Evolutionary conservation across 2,329 filamentous ascomycete genomes (phyloP), one percentile per base, ranked within the genome.

Genomic region (Ophiostoma sp.): DNA sequence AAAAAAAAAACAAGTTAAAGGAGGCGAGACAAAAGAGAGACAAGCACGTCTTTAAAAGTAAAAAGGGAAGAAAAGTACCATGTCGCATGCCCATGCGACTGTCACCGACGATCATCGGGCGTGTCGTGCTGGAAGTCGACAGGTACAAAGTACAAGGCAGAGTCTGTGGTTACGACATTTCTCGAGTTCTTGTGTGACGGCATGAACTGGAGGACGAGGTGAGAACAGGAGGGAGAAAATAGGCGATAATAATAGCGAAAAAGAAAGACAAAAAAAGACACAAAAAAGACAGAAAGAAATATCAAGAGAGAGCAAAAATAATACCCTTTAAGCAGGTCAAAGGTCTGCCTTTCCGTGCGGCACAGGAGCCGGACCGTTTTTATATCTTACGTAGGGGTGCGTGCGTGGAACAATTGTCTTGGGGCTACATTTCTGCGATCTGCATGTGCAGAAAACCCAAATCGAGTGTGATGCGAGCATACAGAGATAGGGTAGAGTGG

Each of bases 121-220:
- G 27, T 27, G 27, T 27, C n/a, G 49, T 27, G 47, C 27, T 44
- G 5, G 42, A 12, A 27, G 5, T 27, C 27, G 27, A 27, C 27
- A 4, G 49, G 49, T 55, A 55, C 49, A 55, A 55, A 55, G 49
- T 55, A 55, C 49, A 45, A 45, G 49, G 47, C 47, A 52, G 47
- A n/a, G 7, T 16, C 18, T 55, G 49, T 18, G 49, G 49, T 55
- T 55, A 55, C 49, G 18, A 55, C 49, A 55, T 55, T 55, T 55
- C 12, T 8, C 49, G n/a, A 55, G n/a, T 36, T 52, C 8, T 55
- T 55, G 49, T 55, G 49, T 55, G 49, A 11, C 49, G 8, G 14
- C 11, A 27, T 27, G 27, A 27, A 27, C 27, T 27, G 27, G 27
- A 27, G 27, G 27, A 27, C 27, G 27, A 27, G 27, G 27, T 27